Conservation (phyloP, 108 stramenopile genomes). For the Conticribra guillardii region DNA sequence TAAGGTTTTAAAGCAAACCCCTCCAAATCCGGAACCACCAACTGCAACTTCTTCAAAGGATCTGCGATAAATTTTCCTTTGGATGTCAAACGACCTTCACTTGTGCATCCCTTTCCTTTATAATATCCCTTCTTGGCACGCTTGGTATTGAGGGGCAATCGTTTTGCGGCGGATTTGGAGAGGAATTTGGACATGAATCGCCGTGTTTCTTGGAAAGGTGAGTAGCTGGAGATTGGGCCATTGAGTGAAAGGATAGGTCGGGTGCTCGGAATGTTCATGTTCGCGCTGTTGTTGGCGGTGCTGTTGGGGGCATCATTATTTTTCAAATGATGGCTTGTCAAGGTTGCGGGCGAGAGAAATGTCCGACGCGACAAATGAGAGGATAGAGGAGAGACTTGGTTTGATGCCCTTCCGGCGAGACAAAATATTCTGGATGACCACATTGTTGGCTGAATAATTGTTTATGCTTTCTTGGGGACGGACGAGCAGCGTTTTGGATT, state of each 20-base stretch:
- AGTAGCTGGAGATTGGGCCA: no score
- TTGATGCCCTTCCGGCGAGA: slow-evolving; percentile 8
- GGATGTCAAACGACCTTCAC: slow-evolving; percentile 71
- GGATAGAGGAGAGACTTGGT: not conserved
- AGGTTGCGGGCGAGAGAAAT: slow-evolving; percentile 1
- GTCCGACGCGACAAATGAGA: no score
- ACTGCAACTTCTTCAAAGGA: slow-evolving; percentile 66
- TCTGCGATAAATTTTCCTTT: slow-evolving; percentile 84
- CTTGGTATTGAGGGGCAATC: slow-evolving; percentile 80
- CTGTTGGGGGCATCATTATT: not conserved
- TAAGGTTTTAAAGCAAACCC: slow-evolving; percentile 84
- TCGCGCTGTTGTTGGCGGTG: not conserved
- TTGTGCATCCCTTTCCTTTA: slow-evolving; percentile 88
- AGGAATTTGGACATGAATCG: slow-evolving; percentile 83
- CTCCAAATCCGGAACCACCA: slow-evolving; percentile 81
- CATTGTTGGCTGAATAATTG: no score
- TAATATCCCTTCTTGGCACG: slow-evolving; percentile 85
- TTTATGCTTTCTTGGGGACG: no score
- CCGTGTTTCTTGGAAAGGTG: slow-evolving; percentile 25
- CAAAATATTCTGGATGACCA: slow-evolving; percentile 17
- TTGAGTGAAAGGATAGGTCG: not conserved
- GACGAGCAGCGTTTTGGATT: no score
- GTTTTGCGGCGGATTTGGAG: slow-evolving; percentile 77
- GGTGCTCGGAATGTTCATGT: slow-evolving; percentile 2
- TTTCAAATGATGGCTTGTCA: not conserved